Evolutionary conservation across 306 rosid genomes (phyloP).

Genomic region (Vicia faba): DNA sequence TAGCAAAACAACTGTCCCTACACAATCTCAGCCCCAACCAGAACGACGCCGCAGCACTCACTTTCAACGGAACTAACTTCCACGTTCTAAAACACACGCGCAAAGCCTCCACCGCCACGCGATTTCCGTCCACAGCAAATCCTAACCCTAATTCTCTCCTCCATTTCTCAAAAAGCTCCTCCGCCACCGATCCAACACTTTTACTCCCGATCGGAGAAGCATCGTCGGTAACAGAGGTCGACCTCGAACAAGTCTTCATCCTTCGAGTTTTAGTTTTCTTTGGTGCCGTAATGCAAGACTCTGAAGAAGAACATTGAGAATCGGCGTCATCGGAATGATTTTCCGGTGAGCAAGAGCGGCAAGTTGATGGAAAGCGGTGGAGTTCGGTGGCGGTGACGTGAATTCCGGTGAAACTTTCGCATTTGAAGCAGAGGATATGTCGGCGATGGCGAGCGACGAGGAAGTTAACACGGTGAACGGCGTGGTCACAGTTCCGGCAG

Average conservation of each 20-base stretch:
- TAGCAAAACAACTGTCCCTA: slow-evolving; percentile 30
- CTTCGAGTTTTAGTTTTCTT: background rate
- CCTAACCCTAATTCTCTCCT: slow-evolving; percentile 41
- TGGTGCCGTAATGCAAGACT: slow-evolving; percentile 22
- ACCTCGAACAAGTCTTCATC: background rate
- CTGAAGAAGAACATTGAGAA: slow-evolving; percentile 34
- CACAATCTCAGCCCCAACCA: slow-evolving; percentile 59
- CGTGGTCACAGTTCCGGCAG: slow-evolving; percentile 40
- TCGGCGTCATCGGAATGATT: background rate
- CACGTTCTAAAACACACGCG: slow-evolving; percentile 15
- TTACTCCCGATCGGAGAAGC: background rate
- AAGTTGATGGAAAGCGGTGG: background rate
- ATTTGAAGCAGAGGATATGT: slow-evolving; percentile 29
- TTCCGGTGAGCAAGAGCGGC: slow-evolving; percentile 42
- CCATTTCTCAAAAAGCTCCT: slow-evolving; percentile 43
- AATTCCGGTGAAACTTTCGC: slow-evolving; percentile 32
- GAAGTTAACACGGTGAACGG: slow-evolving; percentile 46
- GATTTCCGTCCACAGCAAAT: background rate
- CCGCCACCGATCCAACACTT: slow-evolving; percentile 33
- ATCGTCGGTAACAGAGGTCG: slow-evolving; percentile 31
- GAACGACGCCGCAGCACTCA: slow-evolving; percentile 65
- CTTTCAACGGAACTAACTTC: slow-evolving; percentile 47
- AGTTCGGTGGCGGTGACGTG: slow-evolving; percentile 21
- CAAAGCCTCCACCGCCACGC: slow-evolving; percentile 36
- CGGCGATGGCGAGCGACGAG: slow-evolving; percentile 53